A percentile compares a stretch with the other conserved stretches of the same genome.
phyloP scores from a whole-genome alignment of 805 yeast genomes.

The Candida adriatica region DNA sequence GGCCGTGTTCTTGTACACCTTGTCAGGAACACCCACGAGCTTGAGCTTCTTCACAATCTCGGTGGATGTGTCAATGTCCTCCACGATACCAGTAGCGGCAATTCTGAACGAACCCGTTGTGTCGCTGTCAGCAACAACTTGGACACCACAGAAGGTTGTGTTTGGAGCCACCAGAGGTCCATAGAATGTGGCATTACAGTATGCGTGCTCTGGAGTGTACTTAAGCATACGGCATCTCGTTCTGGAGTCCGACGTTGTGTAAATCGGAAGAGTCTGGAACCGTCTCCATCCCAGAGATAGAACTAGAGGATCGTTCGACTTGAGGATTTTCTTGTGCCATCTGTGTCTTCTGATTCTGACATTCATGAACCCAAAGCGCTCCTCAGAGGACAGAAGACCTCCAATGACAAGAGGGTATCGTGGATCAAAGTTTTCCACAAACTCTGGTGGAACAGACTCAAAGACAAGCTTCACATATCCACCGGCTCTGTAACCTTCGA shows the following conservation, averaged over 20 bases:
- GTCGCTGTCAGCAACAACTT: slow-evolving; percentile 72
- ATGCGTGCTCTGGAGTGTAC: slow-evolving; percentile 97
- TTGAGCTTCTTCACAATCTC: slow-evolving; percentile 95
- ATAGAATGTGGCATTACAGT: slow-evolving; percentile 90
- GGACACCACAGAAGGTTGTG: slow-evolving; percentile 95
- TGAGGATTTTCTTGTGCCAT: slow-evolving; percentile 96
- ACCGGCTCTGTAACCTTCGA: slow-evolving; percentile 93
- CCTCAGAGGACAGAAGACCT: slow-evolving; percentile 84
- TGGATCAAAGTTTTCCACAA: slow-evolving; percentile 81
- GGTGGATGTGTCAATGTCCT: slow-evolving; percentile 79
- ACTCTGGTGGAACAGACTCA: slow-evolving; percentile 81
- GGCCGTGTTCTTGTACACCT: slow-evolving; percentile 92
- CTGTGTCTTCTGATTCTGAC: slow-evolving; percentile 95
- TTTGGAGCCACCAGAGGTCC: slow-evolving; percentile 98
- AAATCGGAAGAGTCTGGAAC: slow-evolving; percentile 92
- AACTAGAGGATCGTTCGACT: slow-evolving; percentile 92
- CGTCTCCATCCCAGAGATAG: slow-evolving; percentile 97
- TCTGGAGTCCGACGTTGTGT: slow-evolving; percentile 94
- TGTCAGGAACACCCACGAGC: slow-evolving; percentile 90
- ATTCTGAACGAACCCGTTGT: slow-evolving; percentile 90
- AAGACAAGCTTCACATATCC: slow-evolving; percentile 88
- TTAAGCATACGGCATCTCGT: slow-evolving; percentile 97
- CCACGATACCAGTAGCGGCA: slow-evolving; percentile 94
- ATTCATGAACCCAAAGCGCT: slow-evolving; percentile 86
- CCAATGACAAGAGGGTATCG: slow-evolving; percentile 82